Conservation (phyloP, 257 asterid species). For the Solanum boliviense region DNA sequence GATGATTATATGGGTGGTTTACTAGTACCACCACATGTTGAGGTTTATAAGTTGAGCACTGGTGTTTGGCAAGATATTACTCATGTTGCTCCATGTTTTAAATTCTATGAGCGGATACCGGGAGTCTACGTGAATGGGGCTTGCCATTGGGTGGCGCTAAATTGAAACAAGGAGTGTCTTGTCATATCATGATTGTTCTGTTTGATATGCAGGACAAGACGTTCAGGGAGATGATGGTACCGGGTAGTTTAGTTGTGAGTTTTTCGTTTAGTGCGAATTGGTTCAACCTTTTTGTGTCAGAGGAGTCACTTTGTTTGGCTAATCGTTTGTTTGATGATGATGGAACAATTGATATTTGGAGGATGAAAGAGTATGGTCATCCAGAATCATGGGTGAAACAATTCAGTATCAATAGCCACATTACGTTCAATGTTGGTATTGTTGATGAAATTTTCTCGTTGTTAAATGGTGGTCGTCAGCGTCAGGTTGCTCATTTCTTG, state of each 20-base stretch:
- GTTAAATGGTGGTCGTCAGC: background rate
- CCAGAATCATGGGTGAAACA: background rate
- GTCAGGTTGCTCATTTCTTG: background rate
- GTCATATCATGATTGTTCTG: background rate
- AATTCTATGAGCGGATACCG: background rate
- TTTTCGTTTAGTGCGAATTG: background rate
- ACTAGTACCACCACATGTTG: background rate
- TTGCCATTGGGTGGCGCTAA: background rate
- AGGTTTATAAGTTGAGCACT: background rate
- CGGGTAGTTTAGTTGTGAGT: background rate
- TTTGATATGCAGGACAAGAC: background rate
- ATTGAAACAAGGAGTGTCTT: background rate
- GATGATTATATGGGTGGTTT: too few relatives aligned
- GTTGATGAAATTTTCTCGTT: background rate
- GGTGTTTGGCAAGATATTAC: background rate
- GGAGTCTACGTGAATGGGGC: background rate
- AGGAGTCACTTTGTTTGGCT: background rate
- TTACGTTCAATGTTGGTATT: background rate
- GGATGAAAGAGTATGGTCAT: background rate
- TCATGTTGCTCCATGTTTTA: background rate
- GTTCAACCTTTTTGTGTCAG: background rate
- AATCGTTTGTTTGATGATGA: background rate
- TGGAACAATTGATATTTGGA: background rate
- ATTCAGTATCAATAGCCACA: background rate
- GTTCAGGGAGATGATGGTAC: background rate